Base-by-base conservation (phyloP, 306 rosid species). In the Prunus mongolica region DNA sequence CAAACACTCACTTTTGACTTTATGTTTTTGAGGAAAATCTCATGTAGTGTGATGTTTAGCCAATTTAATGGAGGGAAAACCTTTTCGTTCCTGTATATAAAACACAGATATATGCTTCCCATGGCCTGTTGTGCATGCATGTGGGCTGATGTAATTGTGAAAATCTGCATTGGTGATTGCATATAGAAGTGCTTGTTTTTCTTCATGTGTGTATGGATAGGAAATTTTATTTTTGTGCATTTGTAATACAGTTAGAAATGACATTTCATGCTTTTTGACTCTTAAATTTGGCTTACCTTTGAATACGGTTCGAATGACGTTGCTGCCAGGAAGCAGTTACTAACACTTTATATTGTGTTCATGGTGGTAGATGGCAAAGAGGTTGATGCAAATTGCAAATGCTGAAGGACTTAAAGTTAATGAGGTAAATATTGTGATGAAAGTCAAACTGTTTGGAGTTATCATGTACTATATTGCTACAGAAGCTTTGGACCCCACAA, bases 361-460 rank as follows among this genome's bases (percentile, higher is more conserved):
- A 61, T 84, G 76, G 44, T 81, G 90, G 99, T 82, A 95, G 99
- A 95, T 92, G 97, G 97, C 96, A 54, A 95, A 95, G 86, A 88
- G 86, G 87, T 87, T 95, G 75, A 79, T 85, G 85, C 89, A 88
- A 81, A 88, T 95, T 84, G 92, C 97, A 60, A 90, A 73, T 61
- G 78, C 93, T 71, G 99, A 92, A 86, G 91, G 92, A 75, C 88
- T 95, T 85, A 91, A 92, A 86, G 93, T 87, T 71, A 90, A 92
- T 67, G 92, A 95, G 92, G 98, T 94, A 74, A 72, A 65, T 74
- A n/a, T 68, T 71, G 65, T 24, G 74, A 60, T 73, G 55, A 11
- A 9, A 72, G 22, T 47, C 9, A 8, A 10, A 58, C 13, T 57
- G 1, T 58, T 58, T 56, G 6, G 22, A 58, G 68, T 18, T 57